These are phyloP conservation scores for Saccharomyces hybrid DNA, from an alignment of 1,139 yeast genomes.

Conservation along the genomic window DNA sequence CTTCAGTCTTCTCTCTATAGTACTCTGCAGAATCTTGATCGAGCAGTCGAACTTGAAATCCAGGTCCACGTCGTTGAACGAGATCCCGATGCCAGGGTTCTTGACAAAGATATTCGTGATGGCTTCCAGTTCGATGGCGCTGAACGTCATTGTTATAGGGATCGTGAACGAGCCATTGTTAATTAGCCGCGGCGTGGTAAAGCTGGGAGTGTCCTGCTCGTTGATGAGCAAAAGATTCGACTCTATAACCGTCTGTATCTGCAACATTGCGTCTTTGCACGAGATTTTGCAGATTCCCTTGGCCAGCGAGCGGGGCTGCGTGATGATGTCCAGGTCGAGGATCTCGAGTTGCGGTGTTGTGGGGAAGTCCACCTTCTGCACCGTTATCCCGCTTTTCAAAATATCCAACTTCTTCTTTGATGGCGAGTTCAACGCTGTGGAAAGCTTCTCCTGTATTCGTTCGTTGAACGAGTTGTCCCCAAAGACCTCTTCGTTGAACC, in stretches of 20 bases:
- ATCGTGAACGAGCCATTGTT: conserved; percentile 32
- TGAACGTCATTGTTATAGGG: conserved; percentile 32
- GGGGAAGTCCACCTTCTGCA: conserved; percentile 28
- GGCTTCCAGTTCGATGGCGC: conserved; percentile 29
- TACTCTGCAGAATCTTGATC: conserved; percentile 28
- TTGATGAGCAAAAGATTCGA: conserved; percentile 28
- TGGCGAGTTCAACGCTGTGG: conserved; percentile 24
- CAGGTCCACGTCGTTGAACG: conserved; percentile 32
- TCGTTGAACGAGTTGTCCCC: conserved; percentile 29
- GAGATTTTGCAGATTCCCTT: conserved; percentile 31
- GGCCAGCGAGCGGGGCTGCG: conserved; percentile 26
- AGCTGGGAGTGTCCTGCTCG: conserved; percentile 25
- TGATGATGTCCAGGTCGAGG: conserved; percentile 28
- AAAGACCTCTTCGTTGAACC: conserved; percentile 26
- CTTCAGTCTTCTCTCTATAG: conserved; percentile 31
- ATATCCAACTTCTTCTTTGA: conserved; percentile 17
- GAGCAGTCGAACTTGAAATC: conserved; percentile 33
- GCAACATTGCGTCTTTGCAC: conserved; percentile 27
- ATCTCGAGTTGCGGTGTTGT: conserved; percentile 30
- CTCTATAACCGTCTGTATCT: conserved; percentile 31
- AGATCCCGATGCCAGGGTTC: conserved; percentile 30
- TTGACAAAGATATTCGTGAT: conserved; percentile 31
- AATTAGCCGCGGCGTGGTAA: conserved; percentile 29
- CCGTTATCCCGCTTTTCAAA: conserved; percentile 28
- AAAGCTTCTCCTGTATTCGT: conserved; percentile 23